Base-by-base conservation (phyloP, 108 stramenopile species). In the Cylindrotheca closterium region DNA sequence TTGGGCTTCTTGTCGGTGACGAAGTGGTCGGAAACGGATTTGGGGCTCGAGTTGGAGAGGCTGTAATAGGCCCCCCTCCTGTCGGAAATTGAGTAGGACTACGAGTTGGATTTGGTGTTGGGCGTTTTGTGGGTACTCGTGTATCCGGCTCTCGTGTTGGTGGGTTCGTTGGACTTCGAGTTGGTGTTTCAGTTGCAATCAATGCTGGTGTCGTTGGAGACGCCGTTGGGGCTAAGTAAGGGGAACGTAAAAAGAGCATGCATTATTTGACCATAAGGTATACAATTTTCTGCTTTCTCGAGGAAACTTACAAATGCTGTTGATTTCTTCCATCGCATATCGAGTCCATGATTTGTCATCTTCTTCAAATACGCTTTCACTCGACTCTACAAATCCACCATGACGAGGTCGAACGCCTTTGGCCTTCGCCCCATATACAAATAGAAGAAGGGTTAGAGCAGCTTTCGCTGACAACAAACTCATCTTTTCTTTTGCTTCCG, bases 11-110 rank as follows among this genome's bases (percentile, higher is more conserved):
- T 7, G 26, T 27, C 30, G 47, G 27, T n/a, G n/a, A n/a, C 4
- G 25, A 29, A n/a, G 31, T 26, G 17, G 47, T 23, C 49, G 47
- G 10, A 47, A 17, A 18, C 12, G 29, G 17, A 30, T 15, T 50
- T 24, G 61, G 10, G 15, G 47, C 21, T 63, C 27, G 49, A 29
- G 47, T 63, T 63, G 61, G 42, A 2, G 29, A 18, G 18, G 18
- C 5, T 17, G 23, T 17, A 56, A 5, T 56, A 7, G 25, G 51
- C 15, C 21, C 22, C 19, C 24, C 51, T 15, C 15, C 24, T 23
- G 23, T 25, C 24, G 25, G 51, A 52, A 25, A 25, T 7, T 10
- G 10, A 10, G 37, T 42, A 7, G 37, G 37, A 42, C 10, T 7
- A 10, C 10, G 15, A 10, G 37, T 42, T 42, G 37, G 37, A 15